A percentile compares a stretch with the other conserved stretches of the same genome.
Evolutionary conservation across 805 yeast species (phyloP).

Genomic region (Hanseniaspora opuntiae): DNA sequence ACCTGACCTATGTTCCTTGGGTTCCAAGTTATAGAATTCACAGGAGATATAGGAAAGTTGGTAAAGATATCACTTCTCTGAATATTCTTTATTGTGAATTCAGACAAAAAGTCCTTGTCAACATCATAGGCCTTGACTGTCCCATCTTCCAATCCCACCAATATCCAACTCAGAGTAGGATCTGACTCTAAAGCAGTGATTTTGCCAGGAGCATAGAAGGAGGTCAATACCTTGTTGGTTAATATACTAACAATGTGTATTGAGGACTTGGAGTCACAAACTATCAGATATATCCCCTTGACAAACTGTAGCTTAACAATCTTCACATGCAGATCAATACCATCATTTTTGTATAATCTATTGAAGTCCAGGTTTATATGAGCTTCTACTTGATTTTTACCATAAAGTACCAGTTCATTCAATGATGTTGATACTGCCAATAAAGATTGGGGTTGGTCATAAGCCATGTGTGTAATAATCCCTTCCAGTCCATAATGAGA

Average conservation of each 20-base stretch:
- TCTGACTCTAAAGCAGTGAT: constrained; percentile 65
- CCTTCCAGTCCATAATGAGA: constrained; percentile 49
- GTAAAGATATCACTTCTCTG: constrained; percentile 49
- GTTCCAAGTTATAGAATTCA: constrained; percentile 57
- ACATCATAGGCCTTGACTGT: constrained; percentile 59
- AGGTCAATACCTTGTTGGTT: constrained; percentile 45
- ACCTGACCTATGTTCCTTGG: constrained; percentile 80
- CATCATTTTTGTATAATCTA: constrained; percentile 24
- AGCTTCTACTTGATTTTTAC: constrained; percentile 68
- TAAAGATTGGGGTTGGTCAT: constrained; percentile 78
- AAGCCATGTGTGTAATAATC: constrained; percentile 51
- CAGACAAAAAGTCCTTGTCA: constrained; percentile 58
- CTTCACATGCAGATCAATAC: constrained; percentile 18
- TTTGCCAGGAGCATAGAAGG: constrained; percentile 48
- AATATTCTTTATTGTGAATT: constrained; percentile 53
- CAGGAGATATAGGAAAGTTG: constrained; percentile 47
- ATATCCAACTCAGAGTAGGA: constrained; percentile 78
- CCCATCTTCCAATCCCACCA: constrained; percentile 72
- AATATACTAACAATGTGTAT: constrained; percentile 60
- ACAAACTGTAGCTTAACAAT: constrained; percentile 51
- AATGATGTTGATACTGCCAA: constrained; percentile 64
- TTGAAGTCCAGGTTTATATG: constrained; percentile 36
- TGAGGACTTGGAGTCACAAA: constrained; percentile 46
- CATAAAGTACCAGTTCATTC: constrained; percentile 66
- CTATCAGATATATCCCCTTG: constrained; percentile 70